Base-by-base conservation (phyloP, 805 yeast genomes). In the Priceomyces castillae region DNA sequence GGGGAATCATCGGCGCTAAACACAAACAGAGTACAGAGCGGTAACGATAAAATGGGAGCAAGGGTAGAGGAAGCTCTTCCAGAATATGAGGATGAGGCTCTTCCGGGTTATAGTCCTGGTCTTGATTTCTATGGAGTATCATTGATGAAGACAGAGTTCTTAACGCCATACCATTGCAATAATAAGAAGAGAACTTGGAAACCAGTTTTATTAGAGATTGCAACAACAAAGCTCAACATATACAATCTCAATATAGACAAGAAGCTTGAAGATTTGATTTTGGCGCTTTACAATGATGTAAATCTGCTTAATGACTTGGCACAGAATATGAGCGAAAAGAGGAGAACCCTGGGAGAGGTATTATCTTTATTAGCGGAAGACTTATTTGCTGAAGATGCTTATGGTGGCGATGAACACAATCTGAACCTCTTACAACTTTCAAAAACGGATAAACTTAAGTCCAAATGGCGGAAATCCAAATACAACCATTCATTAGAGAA, bases 171-270 rank as follows among this genome's bases (percentile, higher is more conserved):
- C 53, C 65, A 60, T 41, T 41, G 48, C 46, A 61, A 56, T 42
- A 53, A 46, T 39, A 52, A 57, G 6, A 44, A 53, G 16, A 43
- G 67, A 25, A 41, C 51, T 7, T 64, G 72, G 67, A 61, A 58
- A 42, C 71, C 73, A 1, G 71, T 71, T 15, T 48, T 67, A 18
- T 52, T 67, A 18, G 73, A 69, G 47, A 49, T 71, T 28, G 69
- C 68, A 48, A 62, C 70, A 31, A 71, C 71, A 15, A 74, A 70
- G 46, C 55, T 71, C 25, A 59, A 59, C 25, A 40, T 71, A 4
- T 62, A 65, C 46, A 55, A 54, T 30, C 47, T 71, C 15, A 47
- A 50, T 9, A 52, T 58, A 7, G 58, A 57, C 7, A 57, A 52
- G 19, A 44, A 48, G 25, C 46, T 60, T 11, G 36, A 41, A 4